A percentile compares a stretch with the other conserved stretches of the same genome.
These are phyloP conservation scores for Aspergillus chevalieri DNA, from an alignment of 2,329 filamentous ascomycete genomes.

Conservation along the genomic window DNA sequence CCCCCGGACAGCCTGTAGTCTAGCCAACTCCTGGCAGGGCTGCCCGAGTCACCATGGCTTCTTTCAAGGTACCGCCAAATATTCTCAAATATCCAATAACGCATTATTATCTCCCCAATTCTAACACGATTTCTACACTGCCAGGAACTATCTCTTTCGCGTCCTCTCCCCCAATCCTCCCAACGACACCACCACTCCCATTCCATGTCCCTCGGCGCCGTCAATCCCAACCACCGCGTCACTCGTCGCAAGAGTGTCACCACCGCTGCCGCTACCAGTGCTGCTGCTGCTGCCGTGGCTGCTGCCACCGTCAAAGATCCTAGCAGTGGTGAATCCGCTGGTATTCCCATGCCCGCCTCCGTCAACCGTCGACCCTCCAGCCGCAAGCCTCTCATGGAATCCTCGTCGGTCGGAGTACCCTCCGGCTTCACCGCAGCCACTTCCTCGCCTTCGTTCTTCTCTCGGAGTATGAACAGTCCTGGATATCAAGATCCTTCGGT, in stretches of 20 bases:
- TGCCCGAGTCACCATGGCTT: constrained; percentile 29
- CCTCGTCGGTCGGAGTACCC: constrained; percentile 49
- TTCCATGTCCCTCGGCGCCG: constrained; percentile 68
- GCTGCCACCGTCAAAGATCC: constrained; percentile 63
- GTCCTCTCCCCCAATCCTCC: constrained; percentile 66
- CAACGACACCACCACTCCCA: constrained; percentile 77
- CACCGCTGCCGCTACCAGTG: constrained; percentile 65
- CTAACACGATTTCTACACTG: constrained; percentile 2
- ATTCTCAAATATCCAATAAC: not conserved
- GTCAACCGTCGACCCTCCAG: constrained; percentile 49
- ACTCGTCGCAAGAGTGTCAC: constrained; percentile 90
- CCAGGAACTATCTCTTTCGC: constrained; percentile 49
- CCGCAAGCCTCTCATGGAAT: constrained; percentile 52
- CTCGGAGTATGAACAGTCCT: constrained; percentile 33
- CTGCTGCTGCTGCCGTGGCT: constrained; percentile 52
- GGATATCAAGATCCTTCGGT: constrained; percentile 24
- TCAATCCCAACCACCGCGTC: constrained; percentile 77
- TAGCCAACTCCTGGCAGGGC: constrained; percentile 6
- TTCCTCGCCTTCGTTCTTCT: constrained; percentile 31
- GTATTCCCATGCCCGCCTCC: constrained; percentile 50
- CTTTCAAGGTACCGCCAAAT: constrained; percentile 30
- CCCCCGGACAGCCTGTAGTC: not conserved
- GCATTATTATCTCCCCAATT: too few relatives aligned
- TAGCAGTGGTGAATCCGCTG: constrained; percentile 51
- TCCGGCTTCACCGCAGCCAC: constrained; percentile 28